Evolutionary conservation across 1,284 basidiomycete genomes (phyloP), one percentile per base, ranked within the genome.

Genomic region (Pisolithus thermaeus): DNA sequence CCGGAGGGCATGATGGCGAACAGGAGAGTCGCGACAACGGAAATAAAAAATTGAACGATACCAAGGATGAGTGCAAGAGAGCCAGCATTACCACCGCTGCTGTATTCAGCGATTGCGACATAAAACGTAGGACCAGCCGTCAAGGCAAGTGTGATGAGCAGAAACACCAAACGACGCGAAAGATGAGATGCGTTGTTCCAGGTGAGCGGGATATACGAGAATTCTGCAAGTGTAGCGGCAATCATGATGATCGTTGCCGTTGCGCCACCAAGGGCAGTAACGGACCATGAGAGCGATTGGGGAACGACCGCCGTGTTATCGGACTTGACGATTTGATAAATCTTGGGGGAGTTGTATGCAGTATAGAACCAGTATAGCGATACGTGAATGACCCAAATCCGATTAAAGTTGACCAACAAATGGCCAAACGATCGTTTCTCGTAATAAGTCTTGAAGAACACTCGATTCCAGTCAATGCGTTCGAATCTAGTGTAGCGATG

Each of bases 131-230:
- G 94, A 35, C 88, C 94, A 58, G 81, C 82, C 14, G 92, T 96
- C 54, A 92, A 75, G 47, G 76, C 92, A 46, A 97, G 83, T 23
- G 88, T 90, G 68, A 97, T 76, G 45, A 87, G 62, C 47, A 97
- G 77, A 77, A 96, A 95, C 42, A 92, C 60, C 18, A 96, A 75
- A 5, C 94, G 86, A 47, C 92, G 86, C 1, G 90, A 85, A 46
- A 97, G 83, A 65, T 97, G 93, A 5, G 92, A 93, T 12, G 93
- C 91, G 73, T 96, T 97, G 71, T 95, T 96, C 94, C 94, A 97
- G 22, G 91, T 96, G 3, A 92, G 91, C 1, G 94, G 94, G 65
- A 97, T 94, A 73, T 96, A 97, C 43, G 88, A 87, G 70, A 96
- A 96, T 72, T 97, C 94, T 56, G 86, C 86, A 46, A 96, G 75